Conservation (phyloP, 2,329 filamentous ascomycete genomes). For the Trichoderma breve region DNA sequence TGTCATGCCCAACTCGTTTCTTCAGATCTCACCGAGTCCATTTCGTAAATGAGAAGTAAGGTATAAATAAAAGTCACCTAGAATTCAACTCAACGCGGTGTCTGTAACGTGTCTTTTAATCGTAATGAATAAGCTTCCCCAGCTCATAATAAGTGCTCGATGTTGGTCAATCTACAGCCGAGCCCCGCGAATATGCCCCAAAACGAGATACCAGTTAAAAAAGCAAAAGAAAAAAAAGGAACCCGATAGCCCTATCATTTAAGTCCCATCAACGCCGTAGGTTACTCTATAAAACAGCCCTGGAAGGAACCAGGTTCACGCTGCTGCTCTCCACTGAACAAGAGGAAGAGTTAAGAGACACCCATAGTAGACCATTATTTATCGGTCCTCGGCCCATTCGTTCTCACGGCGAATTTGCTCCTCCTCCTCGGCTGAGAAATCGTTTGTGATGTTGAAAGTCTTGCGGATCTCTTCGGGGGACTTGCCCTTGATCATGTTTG, state of each 20-base stretch:
- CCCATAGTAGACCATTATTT: conserved; percentile 31
- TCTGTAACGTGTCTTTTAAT: not conserved
- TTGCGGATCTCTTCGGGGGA: conserved; percentile 98
- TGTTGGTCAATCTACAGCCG: not conserved
- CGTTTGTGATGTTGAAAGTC: conserved; percentile 99
- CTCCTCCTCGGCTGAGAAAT: conserved; percentile 98
- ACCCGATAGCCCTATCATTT: conserved; percentile 20
- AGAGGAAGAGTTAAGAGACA: not conserved
- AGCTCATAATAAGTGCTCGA: not conserved
- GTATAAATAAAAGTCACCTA: not conserved
- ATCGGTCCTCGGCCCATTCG: conserved; percentile 85
- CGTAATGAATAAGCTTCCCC: not conserved
- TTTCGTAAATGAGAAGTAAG: not conserved
- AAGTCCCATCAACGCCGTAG: conserved; percentile 26
- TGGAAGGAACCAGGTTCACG: not conserved
- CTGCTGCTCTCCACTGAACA: not conserved
- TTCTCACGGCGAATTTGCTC: conserved; percentile 94
- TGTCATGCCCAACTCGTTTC: not conserved
- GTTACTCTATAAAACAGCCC: conserved; percentile 18
- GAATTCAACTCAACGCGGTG: not conserved
- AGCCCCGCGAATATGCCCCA: conserved; percentile 3
- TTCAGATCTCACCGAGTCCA: not conserved
- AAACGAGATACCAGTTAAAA: conserved; percentile 10
- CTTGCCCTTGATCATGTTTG: conserved; percentile 99
- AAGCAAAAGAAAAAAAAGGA: not conserved